Conservation (phyloP, 2,329 filamentous ascomycete species). For the Simplicillium aogashimaense region DNA sequence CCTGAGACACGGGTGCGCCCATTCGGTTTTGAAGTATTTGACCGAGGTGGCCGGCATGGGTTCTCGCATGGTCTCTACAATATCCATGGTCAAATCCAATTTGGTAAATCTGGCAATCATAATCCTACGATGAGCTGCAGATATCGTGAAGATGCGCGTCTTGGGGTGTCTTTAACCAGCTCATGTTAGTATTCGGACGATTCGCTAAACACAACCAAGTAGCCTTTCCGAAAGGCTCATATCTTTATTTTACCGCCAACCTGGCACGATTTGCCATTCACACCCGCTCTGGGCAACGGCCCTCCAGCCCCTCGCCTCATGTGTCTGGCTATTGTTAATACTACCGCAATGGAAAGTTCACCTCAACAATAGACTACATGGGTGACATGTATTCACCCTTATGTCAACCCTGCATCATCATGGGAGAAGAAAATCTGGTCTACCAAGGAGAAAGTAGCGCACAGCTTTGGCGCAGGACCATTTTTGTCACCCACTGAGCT, state of each 20-base stretch:
- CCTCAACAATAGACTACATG: constrained; percentile 7
- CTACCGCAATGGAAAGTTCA: background rate
- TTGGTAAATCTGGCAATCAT: constrained; percentile 1
- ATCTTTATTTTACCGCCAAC: constrained; percentile 21
- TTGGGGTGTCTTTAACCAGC: constrained; percentile 27
- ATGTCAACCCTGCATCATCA: constrained; percentile 26
- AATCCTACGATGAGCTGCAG: background rate
- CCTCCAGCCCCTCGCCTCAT: too few relatives aligned
- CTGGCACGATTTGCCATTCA: constrained; percentile 14
- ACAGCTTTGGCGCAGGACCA: constrained; percentile 3
- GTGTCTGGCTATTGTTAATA: background rate
- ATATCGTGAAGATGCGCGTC: constrained; percentile 13
- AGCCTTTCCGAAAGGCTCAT: constrained; percentile 12
- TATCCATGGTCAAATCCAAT: background rate
- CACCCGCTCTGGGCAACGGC: too few relatives aligned
- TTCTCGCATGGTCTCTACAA: constrained; percentile 17
- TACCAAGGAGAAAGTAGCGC: constrained; percentile 13
- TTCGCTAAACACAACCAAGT: background rate
- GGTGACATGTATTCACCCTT: constrained; percentile 18
- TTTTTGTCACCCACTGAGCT: constrained; percentile 20
- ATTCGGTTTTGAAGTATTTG: constrained; percentile 19
- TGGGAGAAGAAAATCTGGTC: constrained; percentile 18
- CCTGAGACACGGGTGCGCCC: constrained; percentile 23
- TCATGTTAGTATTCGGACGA: constrained; percentile 17
- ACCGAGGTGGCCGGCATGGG: constrained; percentile 18